Percentiles rank a stretch among this genome's conserved stretches.
These are phyloP conservation scores for Penicillium sp. DNA, from an alignment of 2,329 filamentous ascomycete genomes.

Conservation along the genomic window DNA sequence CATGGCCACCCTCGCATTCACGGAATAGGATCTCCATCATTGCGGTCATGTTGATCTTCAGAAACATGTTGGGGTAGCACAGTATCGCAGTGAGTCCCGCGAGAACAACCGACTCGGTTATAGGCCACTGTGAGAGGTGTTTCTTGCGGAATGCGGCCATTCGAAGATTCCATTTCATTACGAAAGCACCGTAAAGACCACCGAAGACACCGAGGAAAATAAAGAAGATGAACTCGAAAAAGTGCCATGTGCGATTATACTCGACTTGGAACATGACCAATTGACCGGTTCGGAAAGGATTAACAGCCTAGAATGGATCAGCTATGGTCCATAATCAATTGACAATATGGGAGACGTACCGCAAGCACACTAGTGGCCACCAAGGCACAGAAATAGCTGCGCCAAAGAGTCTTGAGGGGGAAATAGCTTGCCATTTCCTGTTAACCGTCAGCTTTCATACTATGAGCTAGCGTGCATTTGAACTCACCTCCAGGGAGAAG, in stretches of 20 bases:
- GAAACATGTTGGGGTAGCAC: constrained; percentile 95
- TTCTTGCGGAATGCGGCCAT: constrained; percentile 92
- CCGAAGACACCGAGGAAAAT: constrained; percentile 88
- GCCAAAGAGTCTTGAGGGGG: constrained; percentile 94
- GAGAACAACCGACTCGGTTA: constrained; percentile 81
- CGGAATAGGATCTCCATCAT: constrained; percentile 98
- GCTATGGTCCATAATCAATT: neutral
- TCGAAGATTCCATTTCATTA: constrained; percentile 95
- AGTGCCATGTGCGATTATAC: constrained; percentile 96
- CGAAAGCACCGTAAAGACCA: constrained; percentile 90
- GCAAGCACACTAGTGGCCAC: constrained; percentile 90
- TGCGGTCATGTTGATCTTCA: constrained; percentile 97
- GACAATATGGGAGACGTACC: constrained; percentile 38
- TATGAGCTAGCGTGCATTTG: neutral
- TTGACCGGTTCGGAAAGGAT: constrained; percentile 93
- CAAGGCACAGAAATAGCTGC: constrained; percentile 95
- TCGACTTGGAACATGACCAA: constrained; percentile 98
- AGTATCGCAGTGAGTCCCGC: constrained; percentile 81
- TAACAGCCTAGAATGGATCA: constrained; percentile 66
- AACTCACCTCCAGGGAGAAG: constrained; percentile 75
- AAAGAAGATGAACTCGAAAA: constrained; percentile 93
- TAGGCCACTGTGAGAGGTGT: constrained; percentile 77
- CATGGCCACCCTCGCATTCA: constrained; percentile 85
- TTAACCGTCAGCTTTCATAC: constrained; percentile 15
- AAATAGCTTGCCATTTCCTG: constrained; percentile 94